Evolutionary conservation across 2,329 filamentous ascomycete species (phyloP), one percentile per base, ranked within the genome.

Genomic region (Xylaria sp.): DNA sequence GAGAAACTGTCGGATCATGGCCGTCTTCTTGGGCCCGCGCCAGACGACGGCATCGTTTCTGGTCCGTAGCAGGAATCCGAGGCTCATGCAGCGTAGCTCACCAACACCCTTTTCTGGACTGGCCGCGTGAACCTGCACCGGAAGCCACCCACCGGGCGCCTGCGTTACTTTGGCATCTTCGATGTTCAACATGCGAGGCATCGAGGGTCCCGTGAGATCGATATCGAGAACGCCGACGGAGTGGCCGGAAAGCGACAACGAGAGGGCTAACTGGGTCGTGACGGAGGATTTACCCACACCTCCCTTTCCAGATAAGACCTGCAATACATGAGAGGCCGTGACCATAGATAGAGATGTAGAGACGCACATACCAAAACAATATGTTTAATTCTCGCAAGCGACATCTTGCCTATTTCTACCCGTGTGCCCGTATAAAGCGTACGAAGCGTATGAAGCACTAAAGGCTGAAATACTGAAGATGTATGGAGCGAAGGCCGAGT

Each of bases 21-120:
- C 96, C 4, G 96, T 99, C 83, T 99, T 99, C 82, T 99, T 99
- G 2, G 96, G 96, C 0, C 96, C 96, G 62, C 96, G 89, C 96
- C 96, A 99, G 46, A 99, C 96, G 0, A 99, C 94, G 0, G 96
- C 95, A 75, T 97, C 94, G 70, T 92, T 93, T 74, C 95, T 86
- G 69, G 90, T 88, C 3, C 91, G 90, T 6, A 99, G 86, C 6
- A 99, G 87, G 76, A 99, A 98, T 2, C 94, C 96, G 1, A 99
- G 85, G 64, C 93, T 97, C 92, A 98, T 97, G 79, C 93, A 96
- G 69, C 89, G 87, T 10, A 95, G 84, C 40, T 89, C 84, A 1
- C 92, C 92, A 28, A 89, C 81, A 2, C 84, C 85, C 33, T 79
- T 77, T 6, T 80, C 76, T 3, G 82, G 76, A 72, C 88, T 81